Percentiles rank a stretch among this genome's conserved stretches.
Evolutionary conservation across 2,329 filamentous ascomycete genomes (phyloP).

Genomic region (Colletotrichum cordylinicola): DNA sequence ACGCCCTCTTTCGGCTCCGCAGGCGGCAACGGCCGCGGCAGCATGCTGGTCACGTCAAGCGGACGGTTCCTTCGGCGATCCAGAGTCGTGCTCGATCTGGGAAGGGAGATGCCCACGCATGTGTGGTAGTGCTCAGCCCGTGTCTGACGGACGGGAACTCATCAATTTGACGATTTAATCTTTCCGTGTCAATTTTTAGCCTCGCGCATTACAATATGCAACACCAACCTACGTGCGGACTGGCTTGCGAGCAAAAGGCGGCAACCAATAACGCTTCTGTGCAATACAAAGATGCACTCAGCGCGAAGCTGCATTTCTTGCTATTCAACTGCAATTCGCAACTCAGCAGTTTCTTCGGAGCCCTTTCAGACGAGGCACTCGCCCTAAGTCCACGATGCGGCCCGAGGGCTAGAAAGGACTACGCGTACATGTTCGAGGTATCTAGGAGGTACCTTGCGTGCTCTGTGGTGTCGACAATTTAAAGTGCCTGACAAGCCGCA

Average conservation of each 20-base stretch:
- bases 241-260: background rate
- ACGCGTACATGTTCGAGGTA: slow-evolving; percentile 19
- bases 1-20: background rate
- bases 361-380: background rate
- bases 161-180: background rate
- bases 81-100: background rate
- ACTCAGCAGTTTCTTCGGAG: background rate
- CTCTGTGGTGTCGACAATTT: background rate
- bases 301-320: background rate
- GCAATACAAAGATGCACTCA: background rate
- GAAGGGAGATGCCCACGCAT: background rate
- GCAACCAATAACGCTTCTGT: background rate
- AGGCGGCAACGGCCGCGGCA: background rate
- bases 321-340: background rate
- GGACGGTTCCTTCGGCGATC: background rate
- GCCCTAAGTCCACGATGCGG: background rate
- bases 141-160: background rate
- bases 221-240: background rate
- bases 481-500: background rate
- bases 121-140: background rate
- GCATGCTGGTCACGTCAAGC: background rate
- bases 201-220: background rate
- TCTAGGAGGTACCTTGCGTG: slow-evolving; percentile 2
- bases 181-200: background rate
- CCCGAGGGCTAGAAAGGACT: slow-evolving; percentile 10